phyloP scores from a whole-genome alignment of 441 rosid species.

The Euphorbia schlechtendalii region DNA sequence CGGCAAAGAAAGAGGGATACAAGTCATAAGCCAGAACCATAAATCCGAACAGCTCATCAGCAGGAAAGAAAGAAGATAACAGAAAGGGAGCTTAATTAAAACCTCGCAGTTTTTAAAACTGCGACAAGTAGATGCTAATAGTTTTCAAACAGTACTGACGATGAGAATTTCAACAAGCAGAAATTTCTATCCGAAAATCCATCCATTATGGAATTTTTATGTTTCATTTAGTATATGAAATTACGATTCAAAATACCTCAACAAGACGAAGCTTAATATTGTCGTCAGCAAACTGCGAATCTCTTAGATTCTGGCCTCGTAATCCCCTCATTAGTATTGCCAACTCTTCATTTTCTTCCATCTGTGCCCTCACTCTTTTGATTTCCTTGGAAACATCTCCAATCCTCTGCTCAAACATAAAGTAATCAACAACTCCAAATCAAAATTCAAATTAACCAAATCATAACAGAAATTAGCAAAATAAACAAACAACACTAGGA shows the following conservation, averaged over 20 bases:
- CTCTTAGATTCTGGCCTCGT: conserved; percentile 86
- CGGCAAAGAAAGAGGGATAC: neutral
- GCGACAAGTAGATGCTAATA: neutral
- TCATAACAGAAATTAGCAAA: neutral
- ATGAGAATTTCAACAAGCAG: neutral
- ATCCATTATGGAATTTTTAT: neutral
- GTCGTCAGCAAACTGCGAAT: conserved; percentile 73
- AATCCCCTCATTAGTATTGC: conserved; percentile 82
- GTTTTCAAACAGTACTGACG: neutral
- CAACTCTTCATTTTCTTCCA: conserved; percentile 85
- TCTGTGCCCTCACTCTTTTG: conserved; percentile 85
- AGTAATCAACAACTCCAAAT: conserved; percentile 12
- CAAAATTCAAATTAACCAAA: neutral
- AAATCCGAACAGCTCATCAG: neutral
- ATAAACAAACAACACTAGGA: too few relatives aligned
- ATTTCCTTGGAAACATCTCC: conserved; percentile 86
- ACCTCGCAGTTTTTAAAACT: neutral
- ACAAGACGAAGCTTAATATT: conserved; percentile 69
- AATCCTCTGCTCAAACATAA: conserved; percentile 46
- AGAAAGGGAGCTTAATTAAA: neutral
- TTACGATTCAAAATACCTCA: conserved; percentile 41
- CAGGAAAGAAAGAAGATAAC: neutral
- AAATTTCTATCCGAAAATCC: neutral
- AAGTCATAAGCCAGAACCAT: neutral
- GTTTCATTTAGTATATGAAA: neutral